phyloP scores from a whole-genome alignment of 2,329 filamentous ascomycete species.

The Chaetomium globosum region DNA sequence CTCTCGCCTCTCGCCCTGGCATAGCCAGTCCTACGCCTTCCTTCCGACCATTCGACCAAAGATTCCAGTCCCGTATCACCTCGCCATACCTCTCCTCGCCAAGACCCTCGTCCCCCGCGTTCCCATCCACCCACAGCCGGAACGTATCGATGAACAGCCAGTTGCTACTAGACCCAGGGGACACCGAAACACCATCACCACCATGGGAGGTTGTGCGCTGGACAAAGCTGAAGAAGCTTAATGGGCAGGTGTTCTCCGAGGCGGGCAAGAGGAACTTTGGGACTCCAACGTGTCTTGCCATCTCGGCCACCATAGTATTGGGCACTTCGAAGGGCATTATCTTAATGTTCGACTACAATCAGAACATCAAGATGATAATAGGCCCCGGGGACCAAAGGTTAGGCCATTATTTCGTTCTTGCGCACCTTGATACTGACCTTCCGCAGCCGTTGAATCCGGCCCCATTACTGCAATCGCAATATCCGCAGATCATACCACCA shows the following conservation, averaged over 20 bases:
- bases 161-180: slow-evolving; percentile 62
- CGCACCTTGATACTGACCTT: slow-evolving; percentile 37
- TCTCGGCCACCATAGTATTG: slow-evolving; percentile 84
- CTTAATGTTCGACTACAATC: slow-evolving; percentile 95
- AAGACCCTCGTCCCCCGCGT: slow-evolving; percentile 75
- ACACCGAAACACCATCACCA: slow-evolving; percentile 70
- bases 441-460: slow-evolving; percentile 81
- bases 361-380: slow-evolving; percentile 90
- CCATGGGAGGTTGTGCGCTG: slow-evolving; percentile 98
- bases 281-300: slow-evolving; percentile 81
- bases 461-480: slow-evolving; percentile 84
- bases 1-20: slow-evolving; percentile 66
- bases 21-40: slow-evolving; percentile 74
- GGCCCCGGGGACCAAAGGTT: slow-evolving; percentile 91
- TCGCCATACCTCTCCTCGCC: slow-evolving; percentile 63
- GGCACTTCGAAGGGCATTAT: slow-evolving; percentile 95
- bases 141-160: slow-evolving; percentile 78
- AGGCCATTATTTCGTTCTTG: neutral
- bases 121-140: slow-evolving; percentile 75
- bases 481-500: slow-evolving; percentile 88
- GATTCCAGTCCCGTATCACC: slow-evolving; percentile 84
- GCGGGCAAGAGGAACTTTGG: slow-evolving; percentile 91
- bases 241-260: slow-evolving; percentile 88
- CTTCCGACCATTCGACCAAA: slow-evolving; percentile 88
- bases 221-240: slow-evolving; percentile 90